Conservation (phyloP, 306 rosid species). For the Amphicarpaea edgeworthii region DNA sequence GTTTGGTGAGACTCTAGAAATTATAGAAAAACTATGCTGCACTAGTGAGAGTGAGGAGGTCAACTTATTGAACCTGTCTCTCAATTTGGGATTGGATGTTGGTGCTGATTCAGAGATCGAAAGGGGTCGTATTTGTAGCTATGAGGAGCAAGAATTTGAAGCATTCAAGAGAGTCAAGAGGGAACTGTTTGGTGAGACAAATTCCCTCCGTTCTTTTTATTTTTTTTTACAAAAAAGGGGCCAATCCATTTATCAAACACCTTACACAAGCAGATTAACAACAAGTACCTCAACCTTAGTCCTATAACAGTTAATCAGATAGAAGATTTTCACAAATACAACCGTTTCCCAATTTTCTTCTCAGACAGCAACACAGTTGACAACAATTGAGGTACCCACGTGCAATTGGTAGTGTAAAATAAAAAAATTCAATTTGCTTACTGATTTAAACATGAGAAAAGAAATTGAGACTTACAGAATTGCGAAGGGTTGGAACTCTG, state of each 20-base stretch:
- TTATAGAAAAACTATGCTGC: too few relatives aligned
- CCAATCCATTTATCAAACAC: constrained; percentile 23
- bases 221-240: neutral
- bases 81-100: too few relatives aligned
- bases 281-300: neutral
- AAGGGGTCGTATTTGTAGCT: too few relatives aligned
- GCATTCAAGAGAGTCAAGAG: too few relatives aligned
- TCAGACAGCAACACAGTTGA: neutral
- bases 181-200: too few relatives aligned
- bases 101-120: too few relatives aligned
- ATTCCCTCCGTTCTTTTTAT: neutral
- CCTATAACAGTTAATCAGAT: neutral
- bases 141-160: too few relatives aligned
- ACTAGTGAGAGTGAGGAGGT: too few relatives aligned
- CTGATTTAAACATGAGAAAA: neutral
- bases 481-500: too few relatives aligned
- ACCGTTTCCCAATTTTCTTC: neutral
- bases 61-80: too few relatives aligned
- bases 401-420: neutral
- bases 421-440: neutral
- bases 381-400: neutral
- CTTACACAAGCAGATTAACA: neutral
- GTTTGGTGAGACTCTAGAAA: too few relatives aligned
- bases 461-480: neutral
- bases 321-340: neutral